Base-by-base conservation (phyloP, 805 yeast species). In the Cephaloascus fragrans region DNA sequence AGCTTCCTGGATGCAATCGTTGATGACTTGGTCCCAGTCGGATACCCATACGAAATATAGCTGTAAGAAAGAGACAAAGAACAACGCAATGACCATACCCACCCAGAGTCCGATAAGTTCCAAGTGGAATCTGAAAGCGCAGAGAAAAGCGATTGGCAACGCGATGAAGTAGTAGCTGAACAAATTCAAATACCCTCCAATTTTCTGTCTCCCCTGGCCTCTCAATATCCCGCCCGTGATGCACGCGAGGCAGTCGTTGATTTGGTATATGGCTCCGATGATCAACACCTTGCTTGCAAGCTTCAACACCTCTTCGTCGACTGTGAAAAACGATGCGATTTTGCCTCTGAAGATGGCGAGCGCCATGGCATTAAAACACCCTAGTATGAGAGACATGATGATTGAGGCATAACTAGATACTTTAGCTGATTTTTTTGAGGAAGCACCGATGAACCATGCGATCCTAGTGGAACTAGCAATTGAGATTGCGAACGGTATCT, bases 381-480 rank as follows among this genome's bases (percentile, higher is more conserved):
- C 33, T 16, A 31, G n/a, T 31, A 16, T 16, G 6, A 31, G 8
- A 8, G 33, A 14, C 8, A 16, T 8, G 8, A 31, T 8, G 18
- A 31, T 31, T 9, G 15, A 9, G 15, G 33, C 33, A 14, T 31
- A n/a, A 16, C 33, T 14, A 16, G 33, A 9, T 9, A 31, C 15
- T 14, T 14, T 47, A 2, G 69, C 65, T 4, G 71, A 55, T 23
- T 45, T 47, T 37, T 57, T 61, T 12, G 70, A 56, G 3, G 71
- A 79, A 1, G 86, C 83, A 19, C 93, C 93, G 40, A 83, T 70
- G 45, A 67, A 80, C 67, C 84, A 80, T 4, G 90, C 90, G 17
- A 83, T 73, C 56, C 90, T 70, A 2, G 90, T 82, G 10, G 87
- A 77, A 0, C 83, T 74, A 3, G 89, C 84, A 39, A 83, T 80